Evolutionary conservation across 2,329 filamentous ascomycete species (phyloP).

Genomic region (Aspergillus piperis): DNA sequence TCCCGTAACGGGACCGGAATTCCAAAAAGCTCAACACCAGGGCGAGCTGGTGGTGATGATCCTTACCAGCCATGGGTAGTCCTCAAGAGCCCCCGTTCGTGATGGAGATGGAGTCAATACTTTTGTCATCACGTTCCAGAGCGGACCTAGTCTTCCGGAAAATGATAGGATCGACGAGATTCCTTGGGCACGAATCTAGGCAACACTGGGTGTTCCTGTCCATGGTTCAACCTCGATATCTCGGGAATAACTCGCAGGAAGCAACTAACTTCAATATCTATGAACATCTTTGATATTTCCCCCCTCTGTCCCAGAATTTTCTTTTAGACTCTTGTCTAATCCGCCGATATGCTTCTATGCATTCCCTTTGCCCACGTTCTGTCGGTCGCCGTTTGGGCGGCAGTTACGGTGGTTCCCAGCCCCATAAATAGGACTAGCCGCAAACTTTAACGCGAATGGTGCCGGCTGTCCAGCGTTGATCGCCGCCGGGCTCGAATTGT

Average conservation of each 20-base stretch:
- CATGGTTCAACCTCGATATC: background rate
- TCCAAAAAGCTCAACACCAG: background rate
- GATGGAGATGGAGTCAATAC: background rate
- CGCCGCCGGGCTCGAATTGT: background rate
- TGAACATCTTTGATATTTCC: background rate
- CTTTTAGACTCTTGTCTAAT: background rate
- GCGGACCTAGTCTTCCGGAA: background rate
- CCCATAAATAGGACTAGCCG: background rate
- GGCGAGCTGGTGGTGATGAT: background rate
- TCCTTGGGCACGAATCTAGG: background rate
- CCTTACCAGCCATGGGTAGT: background rate
- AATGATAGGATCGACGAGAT: background rate
- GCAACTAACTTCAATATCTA: background rate
- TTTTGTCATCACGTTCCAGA: slow-evolving; percentile 1
- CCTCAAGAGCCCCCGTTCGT: background rate
- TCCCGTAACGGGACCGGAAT: background rate
- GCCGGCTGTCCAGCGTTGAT: background rate
- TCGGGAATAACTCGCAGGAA: background rate
- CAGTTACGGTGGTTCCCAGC: background rate
- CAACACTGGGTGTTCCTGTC: background rate
- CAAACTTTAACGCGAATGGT: background rate
- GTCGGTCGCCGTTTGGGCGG: background rate
- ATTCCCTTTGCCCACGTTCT: background rate
- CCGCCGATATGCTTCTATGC: background rate
- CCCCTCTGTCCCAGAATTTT: background rate